Evolutionary conservation across 2,329 filamentous ascomycete genomes (phyloP).

Genomic region (Hypoxylon sp.): DNA sequence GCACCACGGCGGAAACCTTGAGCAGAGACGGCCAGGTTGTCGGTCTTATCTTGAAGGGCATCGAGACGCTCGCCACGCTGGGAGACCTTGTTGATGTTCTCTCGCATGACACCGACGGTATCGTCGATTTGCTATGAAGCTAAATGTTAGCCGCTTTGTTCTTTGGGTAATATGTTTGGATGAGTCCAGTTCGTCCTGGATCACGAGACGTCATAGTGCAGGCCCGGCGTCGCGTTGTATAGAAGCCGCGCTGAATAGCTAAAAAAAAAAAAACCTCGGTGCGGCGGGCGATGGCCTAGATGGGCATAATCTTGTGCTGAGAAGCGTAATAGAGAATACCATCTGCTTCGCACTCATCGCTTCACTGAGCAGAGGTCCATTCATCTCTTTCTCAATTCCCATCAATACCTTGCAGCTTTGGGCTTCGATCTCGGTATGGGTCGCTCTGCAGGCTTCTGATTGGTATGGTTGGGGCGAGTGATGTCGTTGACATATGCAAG

Average conservation of each 20-base stretch:
- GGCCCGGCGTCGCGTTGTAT: not conserved
- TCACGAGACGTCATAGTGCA: not conserved
- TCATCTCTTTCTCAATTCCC: slow-evolving; percentile 9
- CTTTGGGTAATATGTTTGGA: slow-evolving; percentile 1
- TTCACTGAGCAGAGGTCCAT: not conserved
- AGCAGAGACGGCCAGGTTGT: slow-evolving; percentile 91
- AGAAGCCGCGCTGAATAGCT: not conserved
- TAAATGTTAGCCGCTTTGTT: slow-evolving; percentile 15
- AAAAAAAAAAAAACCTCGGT: too few relatives aligned
- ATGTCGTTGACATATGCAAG: not conserved
- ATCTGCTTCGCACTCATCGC: not conserved
- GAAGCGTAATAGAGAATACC: not conserved
- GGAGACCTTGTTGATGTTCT: slow-evolving; percentile 97
- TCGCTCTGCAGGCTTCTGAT: not conserved
- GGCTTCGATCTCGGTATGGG: not conserved
- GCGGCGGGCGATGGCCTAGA: not conserved
- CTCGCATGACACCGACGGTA: slow-evolving; percentile 92
- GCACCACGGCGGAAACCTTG: slow-evolving; percentile 96
- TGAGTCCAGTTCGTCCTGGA: slow-evolving; percentile 12
- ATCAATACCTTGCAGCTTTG: not conserved
- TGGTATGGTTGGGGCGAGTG: not conserved
- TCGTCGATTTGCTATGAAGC: slow-evolving; percentile 88
- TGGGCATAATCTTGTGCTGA: not conserved
- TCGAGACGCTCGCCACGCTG: slow-evolving; percentile 73
- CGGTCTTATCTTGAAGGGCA: slow-evolving; percentile 61